Percentiles rank a stretch among this genome's conserved stretches.
These are phyloP conservation scores for Ceratocystis lukuohia DNA, from an alignment of 2,329 filamentous ascomycete species.

Conservation along the genomic window DNA sequence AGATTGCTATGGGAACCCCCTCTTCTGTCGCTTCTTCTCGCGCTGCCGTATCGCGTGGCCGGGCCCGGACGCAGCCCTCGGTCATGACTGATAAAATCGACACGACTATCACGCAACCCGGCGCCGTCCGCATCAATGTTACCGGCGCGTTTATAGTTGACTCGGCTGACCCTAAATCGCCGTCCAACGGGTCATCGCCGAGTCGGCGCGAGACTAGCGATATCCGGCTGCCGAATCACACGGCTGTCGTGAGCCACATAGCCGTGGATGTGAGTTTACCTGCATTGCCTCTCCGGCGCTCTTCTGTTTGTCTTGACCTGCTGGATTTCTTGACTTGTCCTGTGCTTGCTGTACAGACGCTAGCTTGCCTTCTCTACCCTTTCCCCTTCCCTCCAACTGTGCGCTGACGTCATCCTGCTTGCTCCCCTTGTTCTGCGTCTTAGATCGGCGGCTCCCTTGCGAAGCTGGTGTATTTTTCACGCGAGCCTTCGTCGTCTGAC, in stretches of 20 bases:
- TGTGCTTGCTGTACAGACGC: neutral
- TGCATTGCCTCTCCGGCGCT: constrained; percentile 10
- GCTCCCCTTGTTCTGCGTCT: neutral
- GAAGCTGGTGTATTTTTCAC: constrained; percentile 94
- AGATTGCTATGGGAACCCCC: neutral
- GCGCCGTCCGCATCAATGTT: constrained; percentile 85
- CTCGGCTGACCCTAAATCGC: constrained; percentile 46
- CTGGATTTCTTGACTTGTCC: neutral
- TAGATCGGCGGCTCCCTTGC: constrained; percentile 91
- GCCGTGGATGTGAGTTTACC: constrained; percentile 68
- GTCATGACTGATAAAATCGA: constrained; percentile 41
- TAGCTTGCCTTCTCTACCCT: neutral
- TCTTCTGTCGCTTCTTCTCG: neutral
- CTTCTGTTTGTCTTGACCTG: constrained; percentile 17
- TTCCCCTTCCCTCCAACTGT: constrained; percentile 15
- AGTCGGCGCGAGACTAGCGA: constrained; percentile 62
- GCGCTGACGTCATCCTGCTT: constrained; percentile 15
- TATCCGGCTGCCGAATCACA: constrained; percentile 93
- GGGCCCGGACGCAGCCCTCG: constrained; percentile 14
- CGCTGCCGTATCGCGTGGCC: constrained; percentile 9
- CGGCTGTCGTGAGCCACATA: constrained; percentile 87
- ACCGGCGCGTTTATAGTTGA: constrained; percentile 94
- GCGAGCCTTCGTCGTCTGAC: constrained; percentile 64
- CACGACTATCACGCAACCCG: constrained; percentile 47
- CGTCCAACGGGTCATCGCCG: constrained; percentile 34